A percentile compares a stretch with the other conserved stretches of the same genome.
Evolutionary conservation across 805 yeast genomes (phyloP).

Genomic region (Brettanomyces nanus): DNA sequence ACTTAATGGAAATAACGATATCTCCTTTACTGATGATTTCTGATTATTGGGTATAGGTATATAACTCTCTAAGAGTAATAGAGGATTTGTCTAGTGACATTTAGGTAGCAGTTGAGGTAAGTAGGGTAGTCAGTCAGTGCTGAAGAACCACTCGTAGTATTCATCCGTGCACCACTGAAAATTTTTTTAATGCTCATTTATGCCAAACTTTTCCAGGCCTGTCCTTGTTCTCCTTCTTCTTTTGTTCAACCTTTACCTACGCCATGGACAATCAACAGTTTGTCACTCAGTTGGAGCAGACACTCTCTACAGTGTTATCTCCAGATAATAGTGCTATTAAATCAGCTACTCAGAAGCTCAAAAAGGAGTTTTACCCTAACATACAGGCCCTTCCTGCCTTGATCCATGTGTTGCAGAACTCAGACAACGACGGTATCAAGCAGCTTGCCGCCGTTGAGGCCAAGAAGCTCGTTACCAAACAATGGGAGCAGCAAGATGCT

Average conservation of each 20-base stretch:
- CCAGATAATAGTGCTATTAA: slow-evolving; percentile 81
- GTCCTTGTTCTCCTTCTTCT: too few species aligned
- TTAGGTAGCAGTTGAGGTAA: too few species aligned
- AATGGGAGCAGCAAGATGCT: slow-evolving; percentile 56
- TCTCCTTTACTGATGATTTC: slow-evolving; percentile 91
- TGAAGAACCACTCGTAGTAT: too few species aligned
- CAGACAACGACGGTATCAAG: slow-evolving; percentile 62
- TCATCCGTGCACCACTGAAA: too few species aligned
- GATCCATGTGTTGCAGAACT: slow-evolving; percentile 69
- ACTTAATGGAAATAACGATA: slow-evolving; percentile 42
- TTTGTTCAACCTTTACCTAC: too few species aligned
- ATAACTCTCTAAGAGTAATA: too few species aligned
- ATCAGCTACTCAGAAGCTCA: slow-evolving; percentile 68
- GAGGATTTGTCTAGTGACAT: too few species aligned
- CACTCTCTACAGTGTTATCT: slow-evolving; percentile 67
- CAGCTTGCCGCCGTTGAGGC: slow-evolving; percentile 97
- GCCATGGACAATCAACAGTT: slow-evolving; percentile 49
- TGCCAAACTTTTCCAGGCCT: too few species aligned
- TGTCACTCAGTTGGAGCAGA: slow-evolving; percentile 63
- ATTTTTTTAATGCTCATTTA: too few species aligned
- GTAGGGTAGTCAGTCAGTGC: too few species aligned
- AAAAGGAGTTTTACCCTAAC: slow-evolving; percentile 64
- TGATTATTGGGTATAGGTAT: slow-evolving; percentile 28
- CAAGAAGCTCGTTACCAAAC: slow-evolving; percentile 65
- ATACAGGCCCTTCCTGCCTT: slow-evolving; percentile 72